A percentile compares a stretch with the other conserved stretches of the same genome.
These are phyloP conservation scores for Speleostelium caveatum DNA, from an alignment of 78 protist genomes.

Conservation along the genomic window DNA sequence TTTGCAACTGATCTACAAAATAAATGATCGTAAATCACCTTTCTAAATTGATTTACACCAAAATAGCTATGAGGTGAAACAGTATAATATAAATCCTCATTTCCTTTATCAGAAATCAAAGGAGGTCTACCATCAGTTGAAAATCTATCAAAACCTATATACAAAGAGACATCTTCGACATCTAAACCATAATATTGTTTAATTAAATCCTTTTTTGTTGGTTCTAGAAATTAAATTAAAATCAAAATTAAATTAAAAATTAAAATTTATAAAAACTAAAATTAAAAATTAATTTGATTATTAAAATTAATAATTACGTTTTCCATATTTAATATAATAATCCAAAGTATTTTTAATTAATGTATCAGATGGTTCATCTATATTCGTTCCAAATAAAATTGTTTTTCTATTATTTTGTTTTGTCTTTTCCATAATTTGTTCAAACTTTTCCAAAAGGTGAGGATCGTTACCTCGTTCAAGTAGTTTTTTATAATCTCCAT, in stretches of 20 bases:
- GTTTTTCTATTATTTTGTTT: constrained; percentile 12
- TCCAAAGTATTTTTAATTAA: constrained; percentile 17
- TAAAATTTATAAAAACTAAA: not conserved
- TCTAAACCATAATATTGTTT: constrained; percentile 47
- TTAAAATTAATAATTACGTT: constrained; percentile 1
- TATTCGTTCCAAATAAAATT: constrained; percentile 37
- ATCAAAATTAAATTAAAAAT: not conserved
- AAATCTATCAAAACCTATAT: constrained; percentile 64
- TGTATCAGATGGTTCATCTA: constrained; percentile 47
- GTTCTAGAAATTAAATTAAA: not conserved
- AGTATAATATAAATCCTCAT: constrained; percentile 50
- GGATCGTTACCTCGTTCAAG: constrained; percentile 28
- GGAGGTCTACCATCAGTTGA: constrained; percentile 72
- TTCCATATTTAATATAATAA: constrained; percentile 2
- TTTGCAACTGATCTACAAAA: constrained; percentile 36
- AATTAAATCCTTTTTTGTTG: constrained; percentile 48
- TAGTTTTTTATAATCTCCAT: constrained; percentile 54
- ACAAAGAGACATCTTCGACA: constrained; percentile 50
- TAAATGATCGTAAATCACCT: constrained; percentile 44
- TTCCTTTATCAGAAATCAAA: constrained; percentile 37
- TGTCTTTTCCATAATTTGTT: constrained; percentile 50
- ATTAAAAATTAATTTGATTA: not conserved
- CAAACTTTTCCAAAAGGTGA: constrained; percentile 6
- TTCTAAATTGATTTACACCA: constrained; percentile 16
- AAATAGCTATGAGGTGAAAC: constrained; percentile 64